Percentiles rank a stretch among this genome's conserved stretches.
Conservation (phyloP, 495 filamentous ascomycete species). For the Xylaria venustula region DNA sequence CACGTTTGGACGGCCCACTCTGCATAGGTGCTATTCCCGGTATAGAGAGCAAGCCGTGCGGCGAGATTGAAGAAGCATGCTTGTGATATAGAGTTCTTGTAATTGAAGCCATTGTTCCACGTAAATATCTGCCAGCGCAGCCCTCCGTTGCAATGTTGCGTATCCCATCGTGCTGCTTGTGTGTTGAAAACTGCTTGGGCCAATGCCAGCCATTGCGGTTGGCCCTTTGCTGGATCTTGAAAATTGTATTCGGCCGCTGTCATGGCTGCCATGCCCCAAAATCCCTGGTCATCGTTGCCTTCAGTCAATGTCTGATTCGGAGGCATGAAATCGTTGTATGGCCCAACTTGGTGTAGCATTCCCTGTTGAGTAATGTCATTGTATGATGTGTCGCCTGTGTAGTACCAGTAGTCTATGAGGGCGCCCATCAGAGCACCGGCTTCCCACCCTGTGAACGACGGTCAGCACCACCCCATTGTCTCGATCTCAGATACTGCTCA, state of each 20-base stretch:
- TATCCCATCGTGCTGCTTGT: conserved; percentile 65
- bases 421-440: conserved; percentile 69
- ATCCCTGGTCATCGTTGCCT: conserved; percentile 69
- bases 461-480: conserved; percentile 25
- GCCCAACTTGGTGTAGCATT: conserved; percentile 59
- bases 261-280: conserved; percentile 70
- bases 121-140: conserved; percentile 79
- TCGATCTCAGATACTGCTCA: not conserved
- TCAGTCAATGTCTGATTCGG: conserved; percentile 59
- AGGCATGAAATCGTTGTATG: conserved; percentile 60
- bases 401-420: conserved; percentile 69
- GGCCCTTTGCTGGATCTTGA: conserved; percentile 52
- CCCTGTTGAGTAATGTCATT: conserved; percentile 54
- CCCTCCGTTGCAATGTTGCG: conserved; percentile 66
- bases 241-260: conserved; percentile 64
- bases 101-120: conserved; percentile 73
- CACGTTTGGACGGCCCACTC: conserved; percentile 68
- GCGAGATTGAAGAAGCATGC: conserved; percentile 69
- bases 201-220: conserved; percentile 74
- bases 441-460: conserved; percentile 71
- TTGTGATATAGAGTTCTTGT: conserved; percentile 73
- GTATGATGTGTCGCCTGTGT: conserved; percentile 62
- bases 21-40: conserved; percentile 65
- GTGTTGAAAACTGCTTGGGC: conserved; percentile 82
- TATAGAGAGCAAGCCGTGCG: conserved; percentile 69